Base-by-base conservation (phyloP, 2,329 filamentous ascomycete genomes). In the Plectosphaerella sp. region DNA sequence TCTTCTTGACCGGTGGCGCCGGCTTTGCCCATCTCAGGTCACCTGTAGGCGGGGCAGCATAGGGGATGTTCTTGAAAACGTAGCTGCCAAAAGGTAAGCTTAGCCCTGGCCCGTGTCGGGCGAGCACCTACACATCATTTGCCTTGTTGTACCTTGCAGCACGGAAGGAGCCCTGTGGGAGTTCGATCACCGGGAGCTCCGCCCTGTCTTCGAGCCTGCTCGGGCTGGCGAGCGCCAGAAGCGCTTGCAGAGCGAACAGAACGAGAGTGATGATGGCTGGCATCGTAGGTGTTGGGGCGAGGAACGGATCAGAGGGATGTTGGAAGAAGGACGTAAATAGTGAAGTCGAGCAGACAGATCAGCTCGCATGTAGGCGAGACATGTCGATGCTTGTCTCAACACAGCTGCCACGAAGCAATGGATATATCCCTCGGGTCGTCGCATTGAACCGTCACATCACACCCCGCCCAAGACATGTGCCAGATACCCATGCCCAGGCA, bases 51-150 rank as follows among this genome's bases (percentile, higher is more conserved):
- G 72, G 70, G 10, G 72, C 72, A 2, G 70, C 73, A 57, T 70
- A 76, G 1, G 70, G 69, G 49, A 75, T 71, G 52, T 74, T 74
- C 50, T 67, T 67, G 58, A 74, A 75, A 36, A 59, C 62, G 52
- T 72, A 70, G 28, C 67, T 63, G 57, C 12, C n/a, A 20, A 12
- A 12, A 45, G 28, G 24, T 50, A 8, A 50, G 48, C 64, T 49
- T n/a, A 50, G n/a, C 25, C 39, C 28, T 18, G 12, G 12, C 15
- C n/a, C 18, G 5, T 41, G 51, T 20, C 15, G 20, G 5, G 14
- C 11, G 14, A 7, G n/a, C 5, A 35, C 49, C 14, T 18, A 50
- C 49, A 50, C 41, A n/a, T 50, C 49, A 22, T 37, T 45, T 7
- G 18, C 42, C 28, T 24, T 37, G 25, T 24, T 41, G 35, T 50